Conservation (phyloP, 805 yeast genomes). For the Lipomyces spencermartinsiae region DNA sequence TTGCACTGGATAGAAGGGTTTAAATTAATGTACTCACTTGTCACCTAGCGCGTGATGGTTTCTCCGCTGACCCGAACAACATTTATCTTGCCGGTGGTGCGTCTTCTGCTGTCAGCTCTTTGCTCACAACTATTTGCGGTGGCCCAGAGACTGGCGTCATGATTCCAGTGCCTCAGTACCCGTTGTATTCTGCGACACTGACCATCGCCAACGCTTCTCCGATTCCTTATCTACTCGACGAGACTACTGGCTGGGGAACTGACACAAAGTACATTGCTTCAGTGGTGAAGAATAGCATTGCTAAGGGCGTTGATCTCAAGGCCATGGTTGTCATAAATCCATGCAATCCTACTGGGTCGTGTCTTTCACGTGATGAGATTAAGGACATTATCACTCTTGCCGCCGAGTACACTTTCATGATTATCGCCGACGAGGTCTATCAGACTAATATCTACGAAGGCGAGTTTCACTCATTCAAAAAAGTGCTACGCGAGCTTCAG, state of each 20-base stretch:
- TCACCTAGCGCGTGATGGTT: slow-evolving; percentile 73
- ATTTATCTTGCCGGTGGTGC: slow-evolving; percentile 94
- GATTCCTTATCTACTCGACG: slow-evolving; percentile 86
- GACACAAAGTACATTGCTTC: slow-evolving; percentile 67
- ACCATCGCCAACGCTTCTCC: slow-evolving; percentile 83
- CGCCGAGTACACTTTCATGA: slow-evolving; percentile 80
- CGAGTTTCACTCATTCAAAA: slow-evolving; percentile 82
- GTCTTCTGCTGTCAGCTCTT: slow-evolving; percentile 85
- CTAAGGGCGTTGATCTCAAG: slow-evolving; percentile 66
- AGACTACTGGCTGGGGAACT: slow-evolving; percentile 82
- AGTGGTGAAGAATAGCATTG: slow-evolving; percentile 56
- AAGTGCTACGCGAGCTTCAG: slow-evolving; percentile 72
- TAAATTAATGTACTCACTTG: background rate
- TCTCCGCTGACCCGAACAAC: slow-evolving; percentile 66
- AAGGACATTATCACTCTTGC: slow-evolving; percentile 76
- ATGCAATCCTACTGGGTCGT: slow-evolving; percentile 97
- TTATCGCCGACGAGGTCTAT: slow-evolving; percentile 97
- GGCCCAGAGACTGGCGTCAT: slow-evolving; percentile 75
- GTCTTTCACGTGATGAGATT: slow-evolving; percentile 69
- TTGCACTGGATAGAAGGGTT: background rate
- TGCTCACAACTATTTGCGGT: slow-evolving; percentile 71
- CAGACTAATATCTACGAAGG: slow-evolving; percentile 80
- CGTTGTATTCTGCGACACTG: slow-evolving; percentile 93
- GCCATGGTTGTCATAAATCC: slow-evolving; percentile 95
- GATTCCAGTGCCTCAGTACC: slow-evolving; percentile 98